Percentiles rank a stretch among this genome's conserved stretches.
phyloP scores from a whole-genome alignment of 352 stramenopile genomes.

The Phytophthora multivora region DNA sequence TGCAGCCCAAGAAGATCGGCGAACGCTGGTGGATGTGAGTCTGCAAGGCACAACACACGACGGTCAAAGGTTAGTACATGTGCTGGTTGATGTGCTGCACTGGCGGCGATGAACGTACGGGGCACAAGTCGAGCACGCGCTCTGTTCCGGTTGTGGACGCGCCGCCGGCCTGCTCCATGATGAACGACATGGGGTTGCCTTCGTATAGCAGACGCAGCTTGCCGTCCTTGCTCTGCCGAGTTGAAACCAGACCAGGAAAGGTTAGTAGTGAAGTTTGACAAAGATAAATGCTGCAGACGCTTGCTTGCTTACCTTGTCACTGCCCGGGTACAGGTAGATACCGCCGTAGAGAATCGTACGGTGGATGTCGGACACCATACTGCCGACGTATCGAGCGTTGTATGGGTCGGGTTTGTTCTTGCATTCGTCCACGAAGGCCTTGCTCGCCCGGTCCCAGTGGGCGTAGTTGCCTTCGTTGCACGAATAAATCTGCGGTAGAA shows the following conservation, averaged over 20 bases:
- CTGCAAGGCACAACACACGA: conserved; percentile 25
- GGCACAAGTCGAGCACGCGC: conserved; percentile 93
- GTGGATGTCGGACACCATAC: conserved; percentile 99
- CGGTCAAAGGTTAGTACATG: conserved; percentile 7
- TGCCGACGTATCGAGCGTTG: conserved; percentile 96
- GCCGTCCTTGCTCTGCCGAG: conserved; percentile 62
- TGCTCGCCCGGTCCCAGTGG: conserved; percentile 93
- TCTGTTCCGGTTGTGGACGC: conserved; percentile 93
- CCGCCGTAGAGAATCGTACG: conserved; percentile 98
- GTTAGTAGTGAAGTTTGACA: conserved; percentile 19
- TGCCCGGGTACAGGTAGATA: conserved; percentile 97
- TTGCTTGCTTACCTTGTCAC: conserved; percentile 83
- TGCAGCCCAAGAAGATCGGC: conserved; percentile 96
- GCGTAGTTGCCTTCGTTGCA: conserved; percentile 98
- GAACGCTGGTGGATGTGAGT: conserved; percentile 96
- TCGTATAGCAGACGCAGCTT: conserved; percentile 99
- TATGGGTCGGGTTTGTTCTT: conserved; percentile 85
- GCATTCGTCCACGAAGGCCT: conserved; percentile 84
- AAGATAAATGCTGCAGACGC: not conserved
- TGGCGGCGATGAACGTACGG: conserved; percentile 46
- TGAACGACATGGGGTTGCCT: conserved; percentile 98
- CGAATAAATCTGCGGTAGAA: conserved; percentile 88
- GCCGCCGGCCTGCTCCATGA: conserved; percentile 97
- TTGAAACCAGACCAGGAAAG: not conserved
- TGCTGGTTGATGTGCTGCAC: conserved; percentile 10